phyloP scores from a whole-genome alignment of 495 filamentous ascomycete species.

The Neurospora africana region DNA sequence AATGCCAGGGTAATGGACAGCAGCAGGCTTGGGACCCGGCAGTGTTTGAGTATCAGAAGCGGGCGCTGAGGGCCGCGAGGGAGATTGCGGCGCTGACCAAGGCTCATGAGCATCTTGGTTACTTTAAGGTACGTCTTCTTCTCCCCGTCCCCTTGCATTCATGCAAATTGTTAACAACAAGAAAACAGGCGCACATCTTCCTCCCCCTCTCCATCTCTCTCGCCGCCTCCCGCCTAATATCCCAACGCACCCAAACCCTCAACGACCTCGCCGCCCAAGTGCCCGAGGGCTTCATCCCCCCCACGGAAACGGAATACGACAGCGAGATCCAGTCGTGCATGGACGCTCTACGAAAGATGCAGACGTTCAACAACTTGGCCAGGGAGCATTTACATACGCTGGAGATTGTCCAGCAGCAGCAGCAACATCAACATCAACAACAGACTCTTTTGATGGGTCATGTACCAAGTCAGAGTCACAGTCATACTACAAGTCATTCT shows the following conservation, averaged over 20 bases:
- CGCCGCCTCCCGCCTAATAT: slow-evolving; percentile 10
- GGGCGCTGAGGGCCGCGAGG: slow-evolving; percentile 26
- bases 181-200: slow-evolving; percentile 18
- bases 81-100: slow-evolving; percentile 32
- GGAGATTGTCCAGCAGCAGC: not conserved
- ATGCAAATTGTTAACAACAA: not conserved
- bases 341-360: slow-evolving; percentile 18
- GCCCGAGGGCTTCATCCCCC: not conserved
- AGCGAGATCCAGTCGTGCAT: slow-evolving; percentile 10
- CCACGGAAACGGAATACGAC: not conserved
- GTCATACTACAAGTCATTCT: not conserved
- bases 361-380: slow-evolving; percentile 20
- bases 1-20: not conserved
- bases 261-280: not conserved
- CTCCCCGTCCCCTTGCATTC: not conserved
- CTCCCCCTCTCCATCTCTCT: slow-evolving; percentile 15
- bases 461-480: not conserved
- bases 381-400: slow-evolving; percentile 14
- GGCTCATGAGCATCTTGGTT: slow-evolving; percentile 32
- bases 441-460: not conserved
- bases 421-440: not conserved
- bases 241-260: not conserved
- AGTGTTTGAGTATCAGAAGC: slow-evolving; percentile 22
- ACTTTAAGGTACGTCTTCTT: slow-evolving; percentile 27
- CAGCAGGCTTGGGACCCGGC: not conserved